Evolutionary conservation across 768 basidiomycete genomes (phyloP), one percentile per base, ranked within the genome.

Genomic region (Tricholoma matsutake): DNA sequence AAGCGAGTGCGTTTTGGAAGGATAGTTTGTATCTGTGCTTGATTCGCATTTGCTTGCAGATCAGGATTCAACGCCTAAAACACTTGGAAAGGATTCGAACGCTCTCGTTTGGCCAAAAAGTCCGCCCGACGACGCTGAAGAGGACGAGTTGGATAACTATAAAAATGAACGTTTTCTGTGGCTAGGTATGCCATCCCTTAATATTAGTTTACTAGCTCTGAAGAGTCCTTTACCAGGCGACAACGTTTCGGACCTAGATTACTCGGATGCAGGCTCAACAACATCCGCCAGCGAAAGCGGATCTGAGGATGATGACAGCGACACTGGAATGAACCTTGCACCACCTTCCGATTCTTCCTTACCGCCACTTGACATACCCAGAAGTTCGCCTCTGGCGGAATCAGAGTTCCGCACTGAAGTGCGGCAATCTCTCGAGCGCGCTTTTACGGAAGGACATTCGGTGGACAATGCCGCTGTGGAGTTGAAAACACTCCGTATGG

Each of bases 401-500:
- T 75, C 78, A 49, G 93, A 96, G 68, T 96, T 96, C 76, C 79
- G 73, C 45, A 78, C 76, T 31, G 94, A 95, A 69, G 92, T 91
- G 56, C 76, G 76, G n/a, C 88, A 89, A 63, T 94, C 94, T 18
- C 83, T 99, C 54, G 91, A 93, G 58, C 89, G 96, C 61, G 96
- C 96, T 25, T 96, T 96, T 72, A 81, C 87, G 8, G 96, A 99
- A 74, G 88, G 84, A 2, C 95, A 97, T 76, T 89, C 88, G 10
- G 88, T 96, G 51, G 94, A 96, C 66, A 94, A 97, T 72, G 94
- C 95, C 1, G 82, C 92, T 0, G 90, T 98, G 63, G 96, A 98
- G 71, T 82, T 98, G 61, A 94, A 96, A 77, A 97, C 96, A 47
- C 83, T 99, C 49, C 91, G 96, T 54, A 96, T 98, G 93, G 94